Conservation (phyloP, 2,329 filamentous ascomycete species). For the Aspergillus sp. region DNA sequence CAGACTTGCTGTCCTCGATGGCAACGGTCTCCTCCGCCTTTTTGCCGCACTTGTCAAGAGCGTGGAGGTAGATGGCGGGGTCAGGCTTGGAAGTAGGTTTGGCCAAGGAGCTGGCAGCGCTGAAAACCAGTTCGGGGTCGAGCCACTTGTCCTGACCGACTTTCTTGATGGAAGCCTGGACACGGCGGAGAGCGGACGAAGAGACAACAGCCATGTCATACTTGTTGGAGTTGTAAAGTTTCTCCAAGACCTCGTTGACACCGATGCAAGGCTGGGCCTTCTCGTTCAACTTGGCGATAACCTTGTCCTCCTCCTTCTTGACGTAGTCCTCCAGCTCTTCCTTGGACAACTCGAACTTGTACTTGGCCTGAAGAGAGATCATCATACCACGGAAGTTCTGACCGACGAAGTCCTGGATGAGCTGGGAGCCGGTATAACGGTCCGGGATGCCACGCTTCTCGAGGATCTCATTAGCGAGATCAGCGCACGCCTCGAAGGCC, state of each 20-base stretch:
- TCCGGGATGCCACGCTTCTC: slow-evolving; percentile 56
- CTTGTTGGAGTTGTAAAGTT: slow-evolving; percentile 54
- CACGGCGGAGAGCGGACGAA: slow-evolving; percentile 69
- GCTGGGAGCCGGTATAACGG: slow-evolving; percentile 68
- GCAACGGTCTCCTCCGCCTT: slow-evolving; percentile 66
- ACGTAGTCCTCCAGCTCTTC: slow-evolving; percentile 71
- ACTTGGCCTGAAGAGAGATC: slow-evolving; percentile 64
- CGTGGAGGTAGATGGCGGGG: slow-evolving; percentile 77
- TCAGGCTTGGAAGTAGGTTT: slow-evolving; percentile 86
- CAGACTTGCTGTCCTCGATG: slow-evolving; percentile 83
- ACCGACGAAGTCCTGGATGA: slow-evolving; percentile 83
- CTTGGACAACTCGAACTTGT: slow-evolving; percentile 61
- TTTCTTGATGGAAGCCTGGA: slow-evolving; percentile 71
- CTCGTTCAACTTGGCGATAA: slow-evolving; percentile 70
- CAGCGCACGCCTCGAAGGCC: slow-evolving; percentile 85
- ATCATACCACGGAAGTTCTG: slow-evolving; percentile 96
- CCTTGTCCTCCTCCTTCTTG: slow-evolving; percentile 68
- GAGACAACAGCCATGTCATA: slow-evolving; percentile 76
- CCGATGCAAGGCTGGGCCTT: slow-evolving; percentile 63
- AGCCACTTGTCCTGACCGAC: slow-evolving; percentile 77
- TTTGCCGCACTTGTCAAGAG: slow-evolving; percentile 66
- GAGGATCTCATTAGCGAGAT: slow-evolving; percentile 81
- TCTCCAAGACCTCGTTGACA: slow-evolving; percentile 60
- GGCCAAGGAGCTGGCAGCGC: slow-evolving; percentile 69
- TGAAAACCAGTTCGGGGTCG: slow-evolving; percentile 66